Evolutionary conservation across 352 stramenopile genomes (phyloP), one percentile per base, ranked within the genome.

Genomic region (Aphanomyces invadans): DNA sequence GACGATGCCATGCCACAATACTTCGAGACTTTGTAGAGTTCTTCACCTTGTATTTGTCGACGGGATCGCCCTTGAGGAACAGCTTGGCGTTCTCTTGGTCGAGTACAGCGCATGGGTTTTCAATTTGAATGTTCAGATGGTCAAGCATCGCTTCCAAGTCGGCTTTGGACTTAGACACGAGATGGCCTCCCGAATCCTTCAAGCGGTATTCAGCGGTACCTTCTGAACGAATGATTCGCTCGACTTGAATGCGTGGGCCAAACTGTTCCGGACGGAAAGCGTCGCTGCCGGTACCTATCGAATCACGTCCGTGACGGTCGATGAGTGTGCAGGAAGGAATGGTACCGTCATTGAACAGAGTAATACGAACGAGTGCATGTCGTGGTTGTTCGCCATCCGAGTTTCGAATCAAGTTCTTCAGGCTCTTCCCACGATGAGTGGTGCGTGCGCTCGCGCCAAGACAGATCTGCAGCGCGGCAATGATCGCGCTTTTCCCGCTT

Each of bases 11-110:
- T n/a, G n/a, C n/a, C n/a, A n/a, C n/a, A n/a, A n/a, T n/a, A n/a
- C n/a, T n/a, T n/a, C n/a, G n/a, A n/a, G n/a, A n/a, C n/a, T n/a
- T n/a, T n/a, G n/a, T n/a, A n/a, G n/a, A n/a, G n/a, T n/a, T n/a
- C n/a, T 31, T 19, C 46, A 59, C 64, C 59, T 83, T 84, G 79
- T 98, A 99, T 71, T 99, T 99, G 45, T 98, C 94, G 17, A 83
- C 75, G 3, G 85, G 73, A 64, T 96, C 97, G 39, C 95, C 95
- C 26, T 95, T 97, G 25, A 99, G 72, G 71, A 99, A 99, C 61
- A 98, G 85, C 74, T 99, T 99, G 17, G 95, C 92, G 64, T 98
- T 98, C 75, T 99, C 96, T 72, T 99, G 96, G 73, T 99, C 95
- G 42, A 99, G 72, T 38, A 99, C 93, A 3, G 92, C 90, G 29